A percentile compares a stretch with the other conserved stretches of the same genome.
Conservation (phyloP, 2,329 filamentous ascomycete species). For the Aureobasidium sp. region DNA sequence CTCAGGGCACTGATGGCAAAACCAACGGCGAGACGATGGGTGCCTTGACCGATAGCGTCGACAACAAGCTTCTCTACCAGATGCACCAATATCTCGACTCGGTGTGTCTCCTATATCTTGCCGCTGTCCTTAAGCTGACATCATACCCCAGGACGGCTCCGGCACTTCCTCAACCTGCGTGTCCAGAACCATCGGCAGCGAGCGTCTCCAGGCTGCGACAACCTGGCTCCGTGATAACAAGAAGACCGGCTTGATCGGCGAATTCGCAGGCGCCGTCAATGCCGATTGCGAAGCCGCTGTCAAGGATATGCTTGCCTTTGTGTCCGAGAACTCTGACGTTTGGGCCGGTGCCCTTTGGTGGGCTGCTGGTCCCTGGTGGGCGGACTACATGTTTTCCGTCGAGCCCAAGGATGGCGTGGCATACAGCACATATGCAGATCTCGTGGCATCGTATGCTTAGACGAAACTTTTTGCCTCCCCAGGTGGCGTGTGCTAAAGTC, state of each 20-base stretch:
- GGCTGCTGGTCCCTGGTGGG: constrained; percentile 46
- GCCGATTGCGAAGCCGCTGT: constrained; percentile 41
- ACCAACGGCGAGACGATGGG: constrained; percentile 39
- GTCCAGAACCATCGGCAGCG: constrained; percentile 43
- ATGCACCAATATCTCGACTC: constrained; percentile 56
- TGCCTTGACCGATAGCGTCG: constrained; percentile 39
- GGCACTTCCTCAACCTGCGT: constrained; percentile 45
- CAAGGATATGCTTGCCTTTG: constrained; percentile 40
- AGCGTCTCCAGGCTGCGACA: constrained; percentile 44
- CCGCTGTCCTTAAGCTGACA: not conserved
- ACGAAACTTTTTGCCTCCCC: too few species aligned
- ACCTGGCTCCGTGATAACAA: constrained; percentile 45
- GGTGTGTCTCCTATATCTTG: not conserved
- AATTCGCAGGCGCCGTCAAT: constrained; percentile 47
- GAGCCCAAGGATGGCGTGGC: constrained; percentile 5
- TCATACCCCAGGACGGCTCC: constrained; percentile 35
- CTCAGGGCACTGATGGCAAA: constrained; percentile 30
- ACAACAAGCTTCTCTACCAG: constrained; percentile 48
- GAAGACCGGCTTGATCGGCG: constrained; percentile 45
- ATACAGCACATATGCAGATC: not conserved
- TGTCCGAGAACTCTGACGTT: constrained; percentile 42
- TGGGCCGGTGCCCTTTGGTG: constrained; percentile 48
- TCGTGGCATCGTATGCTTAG: not conserved
- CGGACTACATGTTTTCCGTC: constrained; percentile 18
- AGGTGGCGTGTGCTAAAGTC: too few species aligned